Conservation (phyloP, 768 basidiomycete genomes). For the Panaeolus cyanescens region DNA sequence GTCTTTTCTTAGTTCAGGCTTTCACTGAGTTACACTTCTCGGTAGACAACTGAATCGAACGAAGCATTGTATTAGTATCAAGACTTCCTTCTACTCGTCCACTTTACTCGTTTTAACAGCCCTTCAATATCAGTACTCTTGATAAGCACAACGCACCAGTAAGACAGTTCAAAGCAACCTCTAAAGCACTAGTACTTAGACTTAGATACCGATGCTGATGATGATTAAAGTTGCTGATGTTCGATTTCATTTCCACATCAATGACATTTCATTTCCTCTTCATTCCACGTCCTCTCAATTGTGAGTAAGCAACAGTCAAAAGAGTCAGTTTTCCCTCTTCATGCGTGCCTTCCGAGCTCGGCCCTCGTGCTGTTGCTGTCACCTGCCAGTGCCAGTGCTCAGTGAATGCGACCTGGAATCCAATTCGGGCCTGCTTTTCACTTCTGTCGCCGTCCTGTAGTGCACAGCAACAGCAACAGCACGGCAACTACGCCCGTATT, state of each 20-base stretch:
- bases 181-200: no score
- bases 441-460: neutral
- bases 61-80: no score
- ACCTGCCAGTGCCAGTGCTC: no score
- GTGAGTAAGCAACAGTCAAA: conserved; percentile 2
- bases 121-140: no score
- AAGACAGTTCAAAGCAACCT: no score
- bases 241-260: neutral
- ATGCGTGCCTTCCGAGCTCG: neutral
- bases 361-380: neutral
- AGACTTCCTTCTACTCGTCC: no score
- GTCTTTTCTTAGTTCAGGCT: no score
- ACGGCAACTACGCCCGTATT: neutral
- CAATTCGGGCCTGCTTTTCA: neutral
- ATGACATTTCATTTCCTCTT: neutral
- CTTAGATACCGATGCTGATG: neutral
- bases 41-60: no score
- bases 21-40: no score
- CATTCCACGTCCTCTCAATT: neutral
- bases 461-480: neutral
- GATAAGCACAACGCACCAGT: no score
- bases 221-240: no score
- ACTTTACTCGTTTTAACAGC: no score
- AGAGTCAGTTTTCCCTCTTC: neutral
- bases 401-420: neutral